These are phyloP conservation scores for Wallacemonas sp. DNA, from an alignment of 208 protist species.

Conservation along the genomic window DNA sequence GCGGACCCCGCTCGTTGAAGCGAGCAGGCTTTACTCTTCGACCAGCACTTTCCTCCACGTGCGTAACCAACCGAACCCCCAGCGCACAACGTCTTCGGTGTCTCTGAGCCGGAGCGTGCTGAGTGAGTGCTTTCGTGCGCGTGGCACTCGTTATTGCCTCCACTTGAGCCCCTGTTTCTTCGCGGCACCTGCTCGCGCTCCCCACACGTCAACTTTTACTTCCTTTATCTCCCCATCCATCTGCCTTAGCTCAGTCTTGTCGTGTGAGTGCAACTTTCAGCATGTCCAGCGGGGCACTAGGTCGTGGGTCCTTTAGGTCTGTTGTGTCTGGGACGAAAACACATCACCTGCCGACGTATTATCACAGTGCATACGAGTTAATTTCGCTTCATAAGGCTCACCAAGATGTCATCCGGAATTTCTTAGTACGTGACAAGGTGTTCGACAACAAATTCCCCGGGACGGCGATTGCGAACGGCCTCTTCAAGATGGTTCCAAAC, in stretches of 20 bases:
- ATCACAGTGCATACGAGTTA: constrained; percentile 69
- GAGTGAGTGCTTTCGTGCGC: too few species aligned
- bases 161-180: too few species aligned
- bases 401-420: constrained; percentile 66
- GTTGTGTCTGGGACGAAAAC: constrained; percentile 66
- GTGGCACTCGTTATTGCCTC: too few species aligned
- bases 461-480: constrained; percentile 68
- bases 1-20: too few species aligned
- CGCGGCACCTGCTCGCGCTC: neutral
- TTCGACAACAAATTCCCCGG: constrained; percentile 92
- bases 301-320: constrained; percentile 78
- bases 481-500: constrained; percentile 88
- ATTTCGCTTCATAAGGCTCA: constrained; percentile 78
- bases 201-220: neutral
- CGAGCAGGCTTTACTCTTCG: too few species aligned
- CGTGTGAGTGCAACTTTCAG: neutral
- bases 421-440: constrained; percentile 82
- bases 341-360: constrained; percentile 61
- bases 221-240: neutral
- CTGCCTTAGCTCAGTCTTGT: neutral
- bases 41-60: too few species aligned
- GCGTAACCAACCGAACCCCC: too few species aligned
- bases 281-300: constrained; percentile 84
- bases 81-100: too few species aligned
- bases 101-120: too few species aligned